These are phyloP conservation scores for Leishmania major DNA, from an alignment of 208 protist species.

Conservation along the genomic window DNA sequence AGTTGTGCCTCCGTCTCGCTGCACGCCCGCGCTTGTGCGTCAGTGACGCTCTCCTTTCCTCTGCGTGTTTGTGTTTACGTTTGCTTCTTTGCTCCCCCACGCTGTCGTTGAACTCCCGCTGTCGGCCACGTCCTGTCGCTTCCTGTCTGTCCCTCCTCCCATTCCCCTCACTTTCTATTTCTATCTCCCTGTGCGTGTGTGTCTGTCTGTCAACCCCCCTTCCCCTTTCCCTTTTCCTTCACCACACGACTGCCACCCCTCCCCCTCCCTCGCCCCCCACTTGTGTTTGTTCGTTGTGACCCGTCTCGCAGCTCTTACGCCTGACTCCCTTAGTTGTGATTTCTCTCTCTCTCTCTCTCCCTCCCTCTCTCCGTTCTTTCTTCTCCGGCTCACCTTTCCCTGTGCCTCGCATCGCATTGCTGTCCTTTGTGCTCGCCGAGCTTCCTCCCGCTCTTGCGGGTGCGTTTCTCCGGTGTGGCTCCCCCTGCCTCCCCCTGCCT, in stretches of 20 bases:
- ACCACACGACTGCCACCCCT: not conserved
- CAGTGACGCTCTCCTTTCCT: not conserved
- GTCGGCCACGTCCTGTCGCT: not conserved
- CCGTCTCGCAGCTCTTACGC: no score
- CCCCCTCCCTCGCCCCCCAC: no score
- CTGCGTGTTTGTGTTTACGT: not conserved
- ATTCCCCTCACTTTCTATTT: no score
- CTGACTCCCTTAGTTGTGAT: no score
- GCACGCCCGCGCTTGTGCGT: no score
- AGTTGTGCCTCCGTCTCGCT: not conserved
- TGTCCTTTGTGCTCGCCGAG: not conserved
- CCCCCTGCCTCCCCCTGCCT: no score
- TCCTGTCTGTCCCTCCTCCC: not conserved
- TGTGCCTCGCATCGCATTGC: not conserved
- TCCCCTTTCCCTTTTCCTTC: not conserved
- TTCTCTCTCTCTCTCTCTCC: not conserved
- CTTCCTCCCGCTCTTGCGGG: not conserved
- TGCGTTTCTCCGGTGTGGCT: no score
- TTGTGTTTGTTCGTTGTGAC: not conserved
- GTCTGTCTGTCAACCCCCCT: not conserved
- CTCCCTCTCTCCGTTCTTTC: no score
- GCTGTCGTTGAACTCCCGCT: not conserved
- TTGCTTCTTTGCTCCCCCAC: not conserved
- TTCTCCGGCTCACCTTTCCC: not conserved
- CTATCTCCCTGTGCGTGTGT: slow-evolving; percentile 1